Base-by-base conservation (phyloP, 345 rosid species). In the Arabis alpina region DNA sequence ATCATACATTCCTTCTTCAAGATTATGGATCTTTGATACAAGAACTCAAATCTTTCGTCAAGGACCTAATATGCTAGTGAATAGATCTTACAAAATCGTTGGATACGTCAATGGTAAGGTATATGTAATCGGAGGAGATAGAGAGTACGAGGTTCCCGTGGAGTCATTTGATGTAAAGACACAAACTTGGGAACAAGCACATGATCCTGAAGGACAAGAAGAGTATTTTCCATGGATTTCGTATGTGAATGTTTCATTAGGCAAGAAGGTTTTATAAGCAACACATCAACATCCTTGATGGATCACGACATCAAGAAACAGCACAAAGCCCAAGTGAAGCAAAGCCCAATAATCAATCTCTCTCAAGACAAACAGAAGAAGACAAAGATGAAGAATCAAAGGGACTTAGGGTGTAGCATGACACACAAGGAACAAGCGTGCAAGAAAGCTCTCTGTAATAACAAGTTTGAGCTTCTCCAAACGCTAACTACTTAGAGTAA, bases 101-200 rank as follows among this genome's bases (percentile, higher is more conserved):
- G 65, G 65, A 1, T 16, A n/a, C 2, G 37, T 61, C 39, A 52
- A 52, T 0, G 11, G 37, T 6, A 61, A 61, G 40, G 2, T 60
- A 16, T 60, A 27, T 11, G 37, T 43, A 51, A n/a, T 42, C n/a
- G 51, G 65, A 10, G 5, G 23, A 9, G 9, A 13, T 4, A n/a
- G 4, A 42, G 24, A 2, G 23, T 4, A n/a, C 1, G 12, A 59
- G 7, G 3, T 32, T 12, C 37, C 8, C 6, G 51, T 16, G 52
- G 65, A 61, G 6, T 1, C 52, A 0, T 61, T 61, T n/a, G 52
- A 61, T 52, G 4, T 44, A 16, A 61, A 4, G 52, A 61, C 24
- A 8, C 51, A 43, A 16, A 61, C 40, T 10, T 61, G 66, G 66
- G 53, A 44, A 16, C 32, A 7, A 40, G 63, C 34, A 10, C 63